Evolutionary conservation across 768 basidiomycete genomes (phyloP).

Genomic region (Mycena chlorophos): DNA sequence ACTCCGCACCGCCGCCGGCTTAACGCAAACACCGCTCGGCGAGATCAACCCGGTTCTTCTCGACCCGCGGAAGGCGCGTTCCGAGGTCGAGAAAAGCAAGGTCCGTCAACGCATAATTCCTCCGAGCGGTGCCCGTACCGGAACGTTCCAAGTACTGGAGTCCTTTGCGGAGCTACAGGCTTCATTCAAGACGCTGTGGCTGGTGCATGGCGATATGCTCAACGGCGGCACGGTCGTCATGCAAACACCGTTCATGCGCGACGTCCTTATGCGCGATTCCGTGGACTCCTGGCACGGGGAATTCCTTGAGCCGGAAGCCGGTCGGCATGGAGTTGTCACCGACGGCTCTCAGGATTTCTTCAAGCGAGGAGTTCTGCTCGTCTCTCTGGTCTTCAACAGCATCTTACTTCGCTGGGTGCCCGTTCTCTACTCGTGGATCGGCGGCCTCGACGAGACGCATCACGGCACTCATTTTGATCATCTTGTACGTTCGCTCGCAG

Average conservation of each 20-base stretch:
- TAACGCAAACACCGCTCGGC: neutral
- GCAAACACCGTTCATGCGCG: slow-evolving; percentile 9
- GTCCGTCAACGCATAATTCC: slow-evolving; percentile 7
- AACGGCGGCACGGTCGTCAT: slow-evolving; percentile 1
- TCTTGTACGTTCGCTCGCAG: slow-evolving; percentile 3
- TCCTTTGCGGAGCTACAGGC: neutral
- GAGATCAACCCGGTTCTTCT: slow-evolving; percentile 9
- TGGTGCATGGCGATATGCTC: slow-evolving; percentile 6
- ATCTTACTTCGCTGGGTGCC: slow-evolving; percentile 6
- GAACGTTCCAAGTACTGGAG: slow-evolving; percentile 2
- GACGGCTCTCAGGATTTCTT: slow-evolving; percentile 14
- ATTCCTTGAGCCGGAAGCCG: slow-evolving; percentile 1
- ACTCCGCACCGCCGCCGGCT: slow-evolving; percentile 5
- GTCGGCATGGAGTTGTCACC: slow-evolving; percentile 4
- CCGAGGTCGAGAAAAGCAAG: slow-evolving; percentile 9
- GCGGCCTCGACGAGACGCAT: slow-evolving; percentile 5
- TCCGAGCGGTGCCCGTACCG: neutral
- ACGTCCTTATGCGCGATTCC: neutral
- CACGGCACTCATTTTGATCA: slow-evolving; percentile 11
- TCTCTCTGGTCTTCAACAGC: slow-evolving; percentile 3
- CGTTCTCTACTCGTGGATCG: slow-evolving; percentile 12
- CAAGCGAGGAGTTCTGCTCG: slow-evolving; percentile 5
- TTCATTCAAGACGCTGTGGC: slow-evolving; percentile 2
- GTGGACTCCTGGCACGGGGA: slow-evolving; percentile 5
- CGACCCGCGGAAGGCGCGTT: slow-evolving; percentile 4